Evolutionary conservation across 2,329 filamentous ascomycete species (phyloP).

Genomic region (Beauveria sp.): DNA sequence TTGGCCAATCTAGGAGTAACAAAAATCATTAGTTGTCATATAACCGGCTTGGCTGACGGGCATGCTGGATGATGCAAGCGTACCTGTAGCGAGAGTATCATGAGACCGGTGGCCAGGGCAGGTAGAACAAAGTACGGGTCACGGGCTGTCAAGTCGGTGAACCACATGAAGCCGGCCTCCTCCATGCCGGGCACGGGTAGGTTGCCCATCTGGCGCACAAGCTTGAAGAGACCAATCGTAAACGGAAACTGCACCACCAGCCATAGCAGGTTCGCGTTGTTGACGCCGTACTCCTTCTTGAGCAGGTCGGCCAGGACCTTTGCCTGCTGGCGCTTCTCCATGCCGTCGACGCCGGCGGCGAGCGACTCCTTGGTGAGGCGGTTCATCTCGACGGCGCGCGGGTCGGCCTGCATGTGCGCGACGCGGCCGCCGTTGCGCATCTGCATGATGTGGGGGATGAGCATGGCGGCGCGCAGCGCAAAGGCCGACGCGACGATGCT

Average conservation of each 20-base stretch:
- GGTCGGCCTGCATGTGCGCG: conserved; percentile 46
- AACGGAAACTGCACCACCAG: conserved; percentile 50
- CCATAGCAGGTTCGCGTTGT: conserved; percentile 29
- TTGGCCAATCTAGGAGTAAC: conserved; percentile 25
- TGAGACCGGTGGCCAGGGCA: conserved; percentile 44
- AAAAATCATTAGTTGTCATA: not conserved
- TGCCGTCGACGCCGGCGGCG: conserved; percentile 14
- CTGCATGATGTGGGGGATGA: conserved; percentile 48
- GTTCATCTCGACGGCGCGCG: conserved; percentile 41
- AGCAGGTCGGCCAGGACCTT: conserved; percentile 29
- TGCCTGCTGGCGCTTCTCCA: conserved; percentile 35
- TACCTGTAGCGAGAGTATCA: conserved; percentile 51
- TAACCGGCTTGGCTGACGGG: too few species aligned
- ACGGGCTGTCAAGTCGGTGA: conserved; percentile 63
- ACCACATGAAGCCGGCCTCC: conserved; percentile 66
- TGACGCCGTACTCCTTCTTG: conserved; percentile 28
- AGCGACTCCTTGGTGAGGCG: conserved; percentile 41
- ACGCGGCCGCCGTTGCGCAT: conserved; percentile 42
- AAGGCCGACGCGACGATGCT: conserved; percentile 62
- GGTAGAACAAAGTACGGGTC: conserved; percentile 80
- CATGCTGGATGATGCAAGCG: conserved; percentile 11
- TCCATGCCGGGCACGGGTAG: conserved; percentile 77
- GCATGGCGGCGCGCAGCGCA: conserved; percentile 54
- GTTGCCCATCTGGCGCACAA: conserved; percentile 63
- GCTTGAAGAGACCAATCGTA: conserved; percentile 72